Base-by-base conservation (phyloP, 345 rosid species). In the Cardiospermum halicacabum region DNA sequence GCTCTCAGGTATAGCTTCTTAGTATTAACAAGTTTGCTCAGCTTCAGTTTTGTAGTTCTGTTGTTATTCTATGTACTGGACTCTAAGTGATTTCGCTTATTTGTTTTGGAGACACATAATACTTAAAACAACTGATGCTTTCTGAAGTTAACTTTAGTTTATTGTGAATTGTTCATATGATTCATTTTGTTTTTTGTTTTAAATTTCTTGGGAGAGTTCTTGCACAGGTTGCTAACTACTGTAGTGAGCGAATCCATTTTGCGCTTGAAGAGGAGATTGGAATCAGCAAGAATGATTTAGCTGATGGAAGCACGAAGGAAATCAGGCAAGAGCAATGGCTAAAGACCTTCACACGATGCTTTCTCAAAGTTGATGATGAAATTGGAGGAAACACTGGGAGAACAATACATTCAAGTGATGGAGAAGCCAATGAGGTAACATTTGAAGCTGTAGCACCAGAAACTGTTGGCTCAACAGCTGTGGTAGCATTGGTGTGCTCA, bases 401-500 rank as follows among this genome's bases (percentile, higher is more conserved):
- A 74, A 48, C 21, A 21, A 37, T 31, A 18, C 11, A 34, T 22
- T 77, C 60, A 56, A 78, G 73, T 4, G 58, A 66, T 30, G 81
- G 59, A 6, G 76, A 75, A 60, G 68, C 68, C 68, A 70, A 75
- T 64, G 72, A 67, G 56, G 65, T 73, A 59, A 78, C 69, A 69
- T 68, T 53, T 22, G 77, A 75, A 45, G 86, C 91, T 53, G 72
- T 88, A 77, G 89, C 96, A 62, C 87, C 97, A 0, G 97, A 90
- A 81, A 93, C 94, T 15, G 92, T 85, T 5, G 98, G 98, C 62
- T 93, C 98, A 30, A 93, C 98, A 34, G 96, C 98, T 67, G 89
- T 90, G 66, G 96, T 93, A 65, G 98, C 96, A 28, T 64, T 88
- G 65, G 86, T 93, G 48, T 90, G 92, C 64, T 90, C 98, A 15